Conservation (phyloP, 2,329 filamentous ascomycete genomes). For the Fusarium liriodendri region DNA sequence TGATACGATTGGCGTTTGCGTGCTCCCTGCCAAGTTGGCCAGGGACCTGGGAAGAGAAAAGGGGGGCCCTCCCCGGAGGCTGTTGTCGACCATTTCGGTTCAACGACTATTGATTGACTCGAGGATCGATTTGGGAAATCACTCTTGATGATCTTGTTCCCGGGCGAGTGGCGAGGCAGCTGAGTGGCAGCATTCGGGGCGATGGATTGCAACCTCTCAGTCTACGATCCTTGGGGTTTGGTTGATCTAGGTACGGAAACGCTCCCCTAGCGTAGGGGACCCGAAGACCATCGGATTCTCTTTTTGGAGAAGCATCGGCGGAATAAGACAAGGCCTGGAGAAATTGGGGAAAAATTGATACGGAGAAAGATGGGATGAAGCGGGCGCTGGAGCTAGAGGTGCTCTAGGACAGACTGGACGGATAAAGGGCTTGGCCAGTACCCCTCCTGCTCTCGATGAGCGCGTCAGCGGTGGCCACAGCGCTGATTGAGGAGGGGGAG, state of each 20-base stretch:
- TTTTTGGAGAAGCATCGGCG: neutral
- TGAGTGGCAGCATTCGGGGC: neutral
- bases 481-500: neutral
- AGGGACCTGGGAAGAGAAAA: neutral
- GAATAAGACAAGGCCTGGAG: neutral
- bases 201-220: slow-evolving; percentile 8
- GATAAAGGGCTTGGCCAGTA: neutral
- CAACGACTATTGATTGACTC: neutral
- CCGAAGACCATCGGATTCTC: neutral
- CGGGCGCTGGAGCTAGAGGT: neutral
- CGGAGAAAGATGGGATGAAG: neutral
- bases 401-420: neutral
- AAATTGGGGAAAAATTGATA: neutral
- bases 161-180: slow-evolving; percentile 4
- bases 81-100: neutral
- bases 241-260: neutral
- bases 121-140: neutral
- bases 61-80: neutral
- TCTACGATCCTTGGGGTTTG: neutral
- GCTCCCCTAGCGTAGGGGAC: neutral
- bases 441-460: neutral
- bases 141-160: neutral
- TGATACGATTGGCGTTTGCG: neutral
- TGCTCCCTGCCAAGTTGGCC: neutral
- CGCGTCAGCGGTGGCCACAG: neutral